A percentile compares a stretch with the other conserved stretches of the same genome.
Conservation (phyloP, 176 grass and related monocot genomes). For the Oryza brachyantha region DNA sequence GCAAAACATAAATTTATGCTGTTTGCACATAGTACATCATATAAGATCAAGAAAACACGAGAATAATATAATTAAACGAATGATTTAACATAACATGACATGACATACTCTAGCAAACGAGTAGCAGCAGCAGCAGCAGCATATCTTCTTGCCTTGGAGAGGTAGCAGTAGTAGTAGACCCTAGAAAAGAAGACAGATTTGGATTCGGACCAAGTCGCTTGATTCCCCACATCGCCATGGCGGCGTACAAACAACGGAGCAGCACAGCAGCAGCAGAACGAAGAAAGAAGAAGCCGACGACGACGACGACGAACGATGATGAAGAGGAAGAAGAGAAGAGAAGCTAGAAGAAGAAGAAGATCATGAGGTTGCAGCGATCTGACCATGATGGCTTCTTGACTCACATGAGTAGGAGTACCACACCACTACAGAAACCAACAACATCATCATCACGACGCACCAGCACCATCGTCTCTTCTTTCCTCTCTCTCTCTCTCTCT, state of each 20-base stretch:
- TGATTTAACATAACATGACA: slow-evolving; percentile 32
- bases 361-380: slow-evolving; percentile 25
- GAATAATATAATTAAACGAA: slow-evolving; percentile 32
- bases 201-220: slow-evolving; percentile 64
- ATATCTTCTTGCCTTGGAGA: slow-evolving; percentile 2
- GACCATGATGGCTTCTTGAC: slow-evolving; percentile 58
- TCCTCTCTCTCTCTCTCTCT: background rate
- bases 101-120: slow-evolving; percentile 47
- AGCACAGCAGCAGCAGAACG: background rate
- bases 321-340: background rate
- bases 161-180: slow-evolving; percentile 11
- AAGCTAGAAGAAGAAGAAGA: background rate
- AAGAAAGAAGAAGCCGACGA: no score
- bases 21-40: background rate
- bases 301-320: background rate
- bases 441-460: slow-evolving; percentile 30
- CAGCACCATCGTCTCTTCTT: background rate
- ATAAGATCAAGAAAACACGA: background rate
- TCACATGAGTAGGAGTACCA: background rate
- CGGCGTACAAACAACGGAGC: slow-evolving; percentile 21
- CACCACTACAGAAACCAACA: slow-evolving; percentile 38
- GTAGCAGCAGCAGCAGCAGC: background rate
- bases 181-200: slow-evolving; percentile 41
- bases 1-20: background rate
- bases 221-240: slow-evolving; percentile 58